These are phyloP conservation scores for Barbarea vulgaris DNA, from an alignment of 345 rosid species.

Conservation along the genomic window DNA sequence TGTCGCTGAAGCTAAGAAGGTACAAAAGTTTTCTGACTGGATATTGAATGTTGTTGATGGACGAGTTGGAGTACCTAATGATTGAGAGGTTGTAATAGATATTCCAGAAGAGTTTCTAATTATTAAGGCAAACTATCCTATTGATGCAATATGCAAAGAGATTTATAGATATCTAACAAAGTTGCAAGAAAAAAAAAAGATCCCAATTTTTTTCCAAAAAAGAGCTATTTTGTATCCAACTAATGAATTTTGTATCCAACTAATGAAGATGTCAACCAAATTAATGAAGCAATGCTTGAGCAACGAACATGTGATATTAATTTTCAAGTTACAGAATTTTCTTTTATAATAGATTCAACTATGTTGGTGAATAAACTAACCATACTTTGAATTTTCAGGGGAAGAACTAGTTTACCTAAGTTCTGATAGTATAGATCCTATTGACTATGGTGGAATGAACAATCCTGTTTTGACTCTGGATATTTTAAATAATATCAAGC, in stretches of 20 bases:
- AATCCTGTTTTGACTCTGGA: background rate
- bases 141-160: too few species aligned
- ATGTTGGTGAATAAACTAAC: too few species aligned
- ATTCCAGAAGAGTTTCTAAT: background rate
- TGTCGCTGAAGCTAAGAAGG: accelerated
- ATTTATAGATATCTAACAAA: background rate
- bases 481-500: background rate
- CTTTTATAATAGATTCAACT: too few species aligned
- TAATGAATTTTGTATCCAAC: too few species aligned
- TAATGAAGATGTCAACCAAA: background rate
- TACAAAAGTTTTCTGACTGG: too few species aligned
- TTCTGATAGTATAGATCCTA: background rate
- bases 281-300: background rate
- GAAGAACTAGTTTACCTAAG: background rate
- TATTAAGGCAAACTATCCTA: background rate
- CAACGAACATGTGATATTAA: background rate
- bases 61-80: background rate
- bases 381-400: background rate
- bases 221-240: background rate
- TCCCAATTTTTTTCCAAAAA: background rate
- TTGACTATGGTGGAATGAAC: too few species aligned
- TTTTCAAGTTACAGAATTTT: too few species aligned
- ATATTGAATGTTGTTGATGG: background rate
- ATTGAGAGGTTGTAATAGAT: background rate
- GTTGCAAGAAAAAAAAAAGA: background rate